Evolutionary conservation across 352 stramenopile genomes (phyloP), one percentile per base, ranked within the genome.

Genomic region (Globisporangium radiosum): DNA sequence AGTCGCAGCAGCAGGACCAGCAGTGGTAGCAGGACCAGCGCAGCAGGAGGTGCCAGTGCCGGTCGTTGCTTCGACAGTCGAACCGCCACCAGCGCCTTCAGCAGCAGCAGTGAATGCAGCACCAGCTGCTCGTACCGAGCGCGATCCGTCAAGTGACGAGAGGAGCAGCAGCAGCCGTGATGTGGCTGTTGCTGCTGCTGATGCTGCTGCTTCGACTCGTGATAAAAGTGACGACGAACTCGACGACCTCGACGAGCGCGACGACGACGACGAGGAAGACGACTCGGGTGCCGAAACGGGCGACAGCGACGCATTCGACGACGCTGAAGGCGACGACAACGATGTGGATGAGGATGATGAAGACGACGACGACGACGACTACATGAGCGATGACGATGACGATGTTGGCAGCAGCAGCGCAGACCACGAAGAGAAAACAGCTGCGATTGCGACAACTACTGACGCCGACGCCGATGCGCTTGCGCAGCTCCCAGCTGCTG

Each of bases 171-270:
- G 9, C 42, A 45, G 9, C 4, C 42, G 2, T 2, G 25, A 3
- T 33, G 25, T 33, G 25, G 25, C 25, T 33, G 25, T 3, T 33
- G 25, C 25, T 33, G 25, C 25, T 33, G 25, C 2, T 25, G 25
- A 1, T 25, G 25, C 25, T 33, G 25, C 25, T 33, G 25, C 25
- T 33, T 33, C 25, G 25, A 33, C 25, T 33, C 25, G 25, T 33
- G 25, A 33, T 33, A 33, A 2, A 33, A 33, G 25, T 33, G 45
- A 49, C n/a, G 63, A 49, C 17, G 52, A 43, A 44, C 47, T 52
- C 37, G 72, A 64, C 0, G 66, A 71, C 3, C 70, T 68, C 15
- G 52, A 68, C 10, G 67, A 73, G 3, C 68, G 64, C 14, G 53
- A 66, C 7, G 67, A 43, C 2, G 50, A 54, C 14, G 47, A 49